Evolutionary conservation across 495 filamentous ascomycete species (phyloP), one percentile per base, ranked within the genome.

Genomic region (Rhizodiscina lignyota): DNA sequence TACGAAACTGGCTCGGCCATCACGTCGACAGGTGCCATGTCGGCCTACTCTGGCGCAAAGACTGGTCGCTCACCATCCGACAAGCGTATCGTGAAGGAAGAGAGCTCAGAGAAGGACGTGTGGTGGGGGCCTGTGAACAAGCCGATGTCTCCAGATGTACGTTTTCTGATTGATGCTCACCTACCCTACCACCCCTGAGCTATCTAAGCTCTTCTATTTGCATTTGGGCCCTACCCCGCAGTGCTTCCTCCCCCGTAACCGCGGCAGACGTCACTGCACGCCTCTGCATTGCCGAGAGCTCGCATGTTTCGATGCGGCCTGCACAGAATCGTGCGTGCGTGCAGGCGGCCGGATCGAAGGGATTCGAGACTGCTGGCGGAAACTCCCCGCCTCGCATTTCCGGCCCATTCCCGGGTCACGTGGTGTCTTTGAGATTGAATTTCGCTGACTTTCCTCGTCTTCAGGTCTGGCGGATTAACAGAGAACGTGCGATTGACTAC

Each of bases 101-200:
- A 77, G 46, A 63, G 72, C 37, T 96, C 89, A 38, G 76, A 91
- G 54, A 78, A 83, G 21, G 74, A 96, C 32, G 68, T 97, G 52
- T 97, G 89, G 89, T 96, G 84, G 77, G 87, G 81, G 45, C 89
- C 89, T 28, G 89, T 97, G 45, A 97, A 97, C 68, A 94, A 94
- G 74, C 81, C 89, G 37, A 97, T 97, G 89, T 76, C 73, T 42
- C 81, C 86, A 47, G 87, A 96, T 63, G 89, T 97, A 74, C 76
- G 86, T 70, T 27, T 13, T 27, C n/a, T n/a, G n/a, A n/a, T n/a
- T n/a, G n/a, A n/a, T 21, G 13, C 26, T 34, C 15, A 1, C n/a
- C 29, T 16, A 17, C 26, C 17, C 41, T 44, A 19, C 24, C 17
- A n/a, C n/a, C n/a, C n/a, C n/a, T n/a, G n/a, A n/a, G n/a, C n/a